Base-by-base conservation (phyloP, 202 grass and related monocot genomes). In the Carex arenaria region DNA sequence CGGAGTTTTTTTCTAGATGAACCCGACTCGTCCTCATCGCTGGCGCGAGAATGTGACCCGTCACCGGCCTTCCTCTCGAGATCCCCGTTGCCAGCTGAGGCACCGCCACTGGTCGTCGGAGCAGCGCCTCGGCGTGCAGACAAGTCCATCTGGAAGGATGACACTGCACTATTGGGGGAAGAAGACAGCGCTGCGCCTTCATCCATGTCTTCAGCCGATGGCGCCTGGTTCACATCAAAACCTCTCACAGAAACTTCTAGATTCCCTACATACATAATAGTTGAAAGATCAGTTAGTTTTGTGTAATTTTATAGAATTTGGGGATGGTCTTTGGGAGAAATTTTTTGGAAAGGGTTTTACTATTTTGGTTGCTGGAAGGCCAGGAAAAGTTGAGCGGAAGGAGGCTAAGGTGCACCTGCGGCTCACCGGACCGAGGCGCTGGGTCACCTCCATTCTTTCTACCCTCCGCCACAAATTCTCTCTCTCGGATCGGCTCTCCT, bases 1-100 rank as follows among this genome's bases (percentile, higher is more conserved):
- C 95, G 95, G 52, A 97, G 90, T 71, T 97, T 97, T 88, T 97
- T 97, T 67, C 95, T 87, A 32, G 88, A 86, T 15, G 92, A 91
- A 0, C 90, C 90, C 19, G 90, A 84, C 75, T 94, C 95, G 22
- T 97, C 95, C 18, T 97, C 95, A 61, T 97, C 95, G 82, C 95
- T 97, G 80, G 70, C 89, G 47, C 92, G 85, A 15, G 94, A 92
- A 54, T 61, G 67, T n/a, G 92, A 86, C 55, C 89, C 88, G 75
- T 91, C 89, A 15, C 31, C 75, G 12, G 7, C 66, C 20, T 55
- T 82, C 54, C 32, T 49, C 68, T 82, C 80, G 0, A 15, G 67
- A 3, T 77, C 79, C 17, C 51, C 71, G 55, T 80, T 79, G 19
- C 54, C 64, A 31, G 57, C 76, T 0, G 38, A 47, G 0, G 80